These are phyloP conservation scores for Colletotrichum brevisporum DNA, from an alignment of 2,329 filamentous ascomycete genomes.

Conservation along the genomic window DNA sequence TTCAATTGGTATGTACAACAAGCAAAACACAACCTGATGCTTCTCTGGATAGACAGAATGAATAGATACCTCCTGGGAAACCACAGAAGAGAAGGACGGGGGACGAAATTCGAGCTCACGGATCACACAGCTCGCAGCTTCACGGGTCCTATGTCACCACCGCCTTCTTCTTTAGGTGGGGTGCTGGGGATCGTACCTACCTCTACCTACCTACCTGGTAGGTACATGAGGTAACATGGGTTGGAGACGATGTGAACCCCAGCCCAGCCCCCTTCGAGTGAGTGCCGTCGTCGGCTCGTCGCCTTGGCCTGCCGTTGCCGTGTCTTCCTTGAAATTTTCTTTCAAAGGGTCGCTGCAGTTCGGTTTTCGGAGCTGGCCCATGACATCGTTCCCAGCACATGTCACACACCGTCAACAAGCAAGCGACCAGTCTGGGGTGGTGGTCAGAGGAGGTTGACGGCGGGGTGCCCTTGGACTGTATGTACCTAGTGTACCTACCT, in stretches of 20 bases:
- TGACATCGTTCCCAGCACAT: conserved; percentile 32
- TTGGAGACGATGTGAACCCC: not conserved
- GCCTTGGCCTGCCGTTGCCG: conserved; percentile 19
- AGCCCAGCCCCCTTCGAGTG: conserved; percentile 4
- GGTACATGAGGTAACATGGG: not conserved
- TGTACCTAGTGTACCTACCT: too few species aligned
- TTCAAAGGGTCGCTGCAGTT: conserved; percentile 14
- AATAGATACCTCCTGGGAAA: not conserved
- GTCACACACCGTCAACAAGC: conserved; percentile 14
- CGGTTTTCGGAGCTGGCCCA: conserved; percentile 20
- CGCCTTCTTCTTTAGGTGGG: conserved; percentile 30
- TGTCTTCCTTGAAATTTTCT: conserved; percentile 24
- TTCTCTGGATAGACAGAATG: not conserved
- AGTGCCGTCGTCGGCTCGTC: conserved; percentile 14
- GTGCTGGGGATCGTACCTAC: too few species aligned
- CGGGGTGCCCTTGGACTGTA: conserved; percentile 22
- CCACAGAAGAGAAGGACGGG: not conserved
- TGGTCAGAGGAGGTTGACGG: conserved; percentile 36
- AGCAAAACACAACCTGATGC: not conserved
- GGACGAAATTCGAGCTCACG: conserved; percentile 14
- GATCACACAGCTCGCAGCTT: conserved; percentile 21
- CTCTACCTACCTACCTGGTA: conserved; percentile 23
- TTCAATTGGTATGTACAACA: conserved; percentile 12
- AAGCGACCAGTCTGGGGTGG: conserved; percentile 12
- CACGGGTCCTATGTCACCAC: conserved; percentile 26